Evolutionary conservation across 257 asterid species (phyloP).

Genomic region (Salvia splendens): DNA sequence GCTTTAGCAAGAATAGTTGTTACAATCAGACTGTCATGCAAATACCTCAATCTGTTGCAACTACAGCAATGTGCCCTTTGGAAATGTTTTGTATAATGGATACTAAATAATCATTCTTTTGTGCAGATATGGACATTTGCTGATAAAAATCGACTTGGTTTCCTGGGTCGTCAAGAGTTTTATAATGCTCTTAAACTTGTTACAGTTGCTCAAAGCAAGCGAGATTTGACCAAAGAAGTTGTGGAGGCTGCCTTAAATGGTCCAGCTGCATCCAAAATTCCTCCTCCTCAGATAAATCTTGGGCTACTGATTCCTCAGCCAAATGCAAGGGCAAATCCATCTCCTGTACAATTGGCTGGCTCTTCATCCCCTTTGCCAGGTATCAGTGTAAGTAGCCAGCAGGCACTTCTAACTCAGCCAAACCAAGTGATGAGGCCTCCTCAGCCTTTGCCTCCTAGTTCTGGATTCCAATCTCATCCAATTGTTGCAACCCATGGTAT

Average conservation of each 20-base stretch:
- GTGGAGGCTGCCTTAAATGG: conserved; percentile 91
- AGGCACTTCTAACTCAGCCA: conserved; percentile 56
- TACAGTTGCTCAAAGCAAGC: conserved; percentile 92
- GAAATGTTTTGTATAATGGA: conserved; percentile 22
- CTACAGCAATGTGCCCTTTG: conserved; percentile 15
- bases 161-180: conserved; percentile 84
- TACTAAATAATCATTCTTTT: conserved; percentile 20
- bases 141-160: conserved; percentile 74
- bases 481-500: conserved; percentile 50
- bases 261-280: conserved; percentile 90
- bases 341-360: conserved; percentile 45
- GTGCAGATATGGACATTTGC: conserved; percentile 89
- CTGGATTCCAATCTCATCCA: conserved; percentile 65
- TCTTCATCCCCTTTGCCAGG: conserved; percentile 48
- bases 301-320: conserved; percentile 51
- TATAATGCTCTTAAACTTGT: conserved; percentile 94
- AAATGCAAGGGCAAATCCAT: conserved; percentile 44
- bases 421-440: conserved; percentile 55
- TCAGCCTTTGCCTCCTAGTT: conserved; percentile 50
- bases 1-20: conserved; percentile 20
- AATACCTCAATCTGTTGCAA: conserved; percentile 2
- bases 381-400: conserved; percentile 44
- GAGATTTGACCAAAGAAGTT: conserved; percentile 82
- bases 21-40: conserved; percentile 15
- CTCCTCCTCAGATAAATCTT: conserved; percentile 85